Evolutionary conservation across 768 basidiomycete genomes (phyloP), one percentile per base, ranked within the genome.

Genomic region (Phaffia tasmanica): DNA sequence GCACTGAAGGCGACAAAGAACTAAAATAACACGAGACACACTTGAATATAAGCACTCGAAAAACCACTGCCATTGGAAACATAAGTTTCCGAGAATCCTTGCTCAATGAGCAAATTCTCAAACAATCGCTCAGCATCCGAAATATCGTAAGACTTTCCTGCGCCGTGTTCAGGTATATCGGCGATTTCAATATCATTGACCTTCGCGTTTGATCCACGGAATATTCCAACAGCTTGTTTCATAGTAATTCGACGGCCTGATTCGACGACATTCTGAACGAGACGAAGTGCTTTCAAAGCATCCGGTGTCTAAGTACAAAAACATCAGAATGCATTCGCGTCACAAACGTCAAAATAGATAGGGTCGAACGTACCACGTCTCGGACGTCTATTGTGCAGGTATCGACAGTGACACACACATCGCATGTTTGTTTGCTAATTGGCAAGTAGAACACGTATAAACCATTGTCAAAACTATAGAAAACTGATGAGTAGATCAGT

Each of bases 361-460:
- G 46, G 47, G 11, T 11, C 35, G 15, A 49, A 62, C 66, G 46
- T 30, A 67, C 66, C n/a, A 89, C 80, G 73, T 95, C 85, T 49
- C 80, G 76, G 25, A 71, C 66, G 15, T 76, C 77, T 21, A 80
- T 73, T 6, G 80, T 71, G 11, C 77, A 79, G 19, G 79, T 78
- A 42, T 79, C 78, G 19, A 73, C 67, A 60, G 81, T 78, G 53
- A 81, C 76, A 74, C 95, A 99, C 70, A 89, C 92, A 75, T 98
- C 88, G 75, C 95, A 99, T 4, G 81, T 80, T 50, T 80, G 78
- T 48, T 81, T 75, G 73, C 61, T 62, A 32, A 11, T 14, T 9
- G 30, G 7, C 16, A 3, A 11, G 5, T n/a, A 19, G 29, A 32
- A 11, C 21, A 48, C 3, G 47, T n/a, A 23, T 15, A 29, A 23